These are phyloP conservation scores for Pseudoneurospora amorphoporcata DNA, from an alignment of 495 filamentous ascomycete species.

Conservation along the genomic window DNA sequence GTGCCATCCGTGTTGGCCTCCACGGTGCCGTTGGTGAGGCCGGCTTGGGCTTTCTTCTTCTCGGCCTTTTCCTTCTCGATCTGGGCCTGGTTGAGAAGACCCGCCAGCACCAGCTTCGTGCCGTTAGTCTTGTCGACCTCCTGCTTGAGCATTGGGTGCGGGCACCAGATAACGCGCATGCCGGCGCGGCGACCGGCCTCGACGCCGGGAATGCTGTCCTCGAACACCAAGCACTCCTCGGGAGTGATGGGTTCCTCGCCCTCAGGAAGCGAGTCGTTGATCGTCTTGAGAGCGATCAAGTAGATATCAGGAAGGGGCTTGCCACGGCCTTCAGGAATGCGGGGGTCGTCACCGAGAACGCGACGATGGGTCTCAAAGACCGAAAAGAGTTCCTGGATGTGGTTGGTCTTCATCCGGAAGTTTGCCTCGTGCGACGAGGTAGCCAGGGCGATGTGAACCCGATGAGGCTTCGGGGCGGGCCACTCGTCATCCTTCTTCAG, in stretches of 20 bases:
- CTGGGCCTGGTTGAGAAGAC: constrained; percentile 58
- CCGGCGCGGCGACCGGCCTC: constrained; percentile 86
- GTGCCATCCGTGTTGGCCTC: constrained; percentile 54
- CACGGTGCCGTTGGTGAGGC: constrained; percentile 63
- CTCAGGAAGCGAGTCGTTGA: constrained; percentile 60
- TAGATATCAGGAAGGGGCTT: constrained; percentile 97
- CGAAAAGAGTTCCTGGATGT: constrained; percentile 62
- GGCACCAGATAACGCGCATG: constrained; percentile 91
- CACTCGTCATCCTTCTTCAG: constrained; percentile 9
- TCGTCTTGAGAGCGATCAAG: constrained; percentile 69
- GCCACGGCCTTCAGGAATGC: constrained; percentile 69
- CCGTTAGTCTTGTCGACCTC: constrained; percentile 53
- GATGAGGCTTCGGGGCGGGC: constrained; percentile 15
- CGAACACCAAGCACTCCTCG: constrained; percentile 91
- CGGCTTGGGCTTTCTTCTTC: constrained; percentile 47
- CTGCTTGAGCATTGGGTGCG: constrained; percentile 68
- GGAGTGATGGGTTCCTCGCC: constrained; percentile 62
- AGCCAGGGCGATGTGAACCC: constrained; percentile 75
- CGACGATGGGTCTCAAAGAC: constrained; percentile 57
- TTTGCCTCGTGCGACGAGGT: constrained; percentile 64
- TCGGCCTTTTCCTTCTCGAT: constrained; percentile 46
- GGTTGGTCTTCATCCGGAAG: constrained; percentile 69
- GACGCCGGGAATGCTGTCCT: constrained; percentile 87
- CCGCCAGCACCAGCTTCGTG: constrained; percentile 77
- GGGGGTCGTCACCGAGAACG: constrained; percentile 76